Evolutionary conservation across 768 basidiomycete species (phyloP).

Genomic region (Chlorophyllum brunneum): DNA sequence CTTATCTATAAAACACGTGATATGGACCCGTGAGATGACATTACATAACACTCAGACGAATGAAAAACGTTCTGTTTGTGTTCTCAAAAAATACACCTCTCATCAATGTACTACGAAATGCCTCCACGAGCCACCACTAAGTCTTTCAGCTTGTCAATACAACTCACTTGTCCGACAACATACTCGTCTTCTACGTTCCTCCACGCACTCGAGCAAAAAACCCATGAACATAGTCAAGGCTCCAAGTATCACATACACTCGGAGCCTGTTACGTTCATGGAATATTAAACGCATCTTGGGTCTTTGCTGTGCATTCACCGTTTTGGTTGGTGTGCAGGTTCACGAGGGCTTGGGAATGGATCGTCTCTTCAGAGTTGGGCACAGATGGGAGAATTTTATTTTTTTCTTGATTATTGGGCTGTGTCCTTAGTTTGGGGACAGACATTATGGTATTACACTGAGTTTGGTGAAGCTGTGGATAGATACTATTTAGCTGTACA

Average conservation of each 20-base stretch:
- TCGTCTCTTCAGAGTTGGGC: constrained; percentile 66
- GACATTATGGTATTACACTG: no score
- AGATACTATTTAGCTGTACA: no score
- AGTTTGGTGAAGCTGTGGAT: no score
- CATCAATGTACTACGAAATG: no score
- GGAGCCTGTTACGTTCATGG: constrained; percentile 75
- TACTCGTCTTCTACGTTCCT: no score
- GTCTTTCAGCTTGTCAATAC: not conserved
- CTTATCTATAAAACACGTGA: no score
- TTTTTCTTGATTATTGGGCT: constrained; percentile 19
- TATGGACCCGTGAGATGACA: no score
- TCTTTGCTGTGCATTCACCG: constrained; percentile 45
- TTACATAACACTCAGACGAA: no score
- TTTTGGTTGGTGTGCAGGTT: constrained; percentile 49
- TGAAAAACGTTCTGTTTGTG: no score
- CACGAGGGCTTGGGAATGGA: constrained; percentile 37
- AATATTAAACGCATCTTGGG: constrained; percentile 40
- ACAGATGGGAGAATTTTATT: constrained; percentile 22
- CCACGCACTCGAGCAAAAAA: no score
- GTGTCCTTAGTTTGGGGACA: constrained; percentile 68
- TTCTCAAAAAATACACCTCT: no score
- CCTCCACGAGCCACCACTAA: no score
- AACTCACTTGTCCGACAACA: not conserved
- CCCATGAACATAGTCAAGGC: constrained; percentile 69
- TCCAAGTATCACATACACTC: constrained; percentile 40